Evolutionary conservation across 176 grass and related monocot species (phyloP), one percentile per base, ranked within the genome.

Genomic region (Aegilops longissima): DNA sequence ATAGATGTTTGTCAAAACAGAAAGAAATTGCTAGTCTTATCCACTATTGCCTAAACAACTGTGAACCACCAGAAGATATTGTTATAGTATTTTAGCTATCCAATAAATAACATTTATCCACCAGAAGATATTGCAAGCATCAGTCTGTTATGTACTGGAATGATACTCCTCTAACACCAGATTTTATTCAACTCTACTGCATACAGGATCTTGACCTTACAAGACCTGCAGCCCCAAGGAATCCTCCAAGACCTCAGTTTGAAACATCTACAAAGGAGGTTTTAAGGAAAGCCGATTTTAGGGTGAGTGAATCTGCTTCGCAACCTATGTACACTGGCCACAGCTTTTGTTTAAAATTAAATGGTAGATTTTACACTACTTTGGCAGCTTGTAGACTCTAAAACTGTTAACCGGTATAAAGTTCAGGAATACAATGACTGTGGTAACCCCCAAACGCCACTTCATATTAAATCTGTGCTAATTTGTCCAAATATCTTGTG

Each of bases 221-320:
- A 73, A 93, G 85, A 88, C 94, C 97, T 72, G 90, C 84, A 66
- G 71, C 79, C 4, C 66, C 82, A 78, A 92, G 86, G 65, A 80
- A 71, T 6, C 71, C 66, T 17, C 88, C 81, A 81, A 87, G 80
- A 88, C 64, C 2, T 31, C 79, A 86, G 51, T 98, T 98, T 85
- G 58, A 94, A 92, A 96, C 92, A 30, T 91, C 90, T 61, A 96
- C 94, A 64, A 25, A 51, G 17, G 92, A 96, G 54, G 97, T 96
- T 83, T 87, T 98, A 62, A 93, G 61, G 82, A 98, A 96, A 91
- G 94, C 97, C 1, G 97, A 98, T 94, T 98, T 96, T 87, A 91
- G 92, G 88, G 96, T 98, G 52, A 92, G 76, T 80, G 29, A 30
- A 76, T 88, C 49, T 81, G 20, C 70, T 38, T 77, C 30, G 29